Evolutionary conservation across 1,284 basidiomycete genomes (phyloP), one percentile per base, ranked within the genome.

Genomic region (Phellopilus nigrolimitatus): DNA sequence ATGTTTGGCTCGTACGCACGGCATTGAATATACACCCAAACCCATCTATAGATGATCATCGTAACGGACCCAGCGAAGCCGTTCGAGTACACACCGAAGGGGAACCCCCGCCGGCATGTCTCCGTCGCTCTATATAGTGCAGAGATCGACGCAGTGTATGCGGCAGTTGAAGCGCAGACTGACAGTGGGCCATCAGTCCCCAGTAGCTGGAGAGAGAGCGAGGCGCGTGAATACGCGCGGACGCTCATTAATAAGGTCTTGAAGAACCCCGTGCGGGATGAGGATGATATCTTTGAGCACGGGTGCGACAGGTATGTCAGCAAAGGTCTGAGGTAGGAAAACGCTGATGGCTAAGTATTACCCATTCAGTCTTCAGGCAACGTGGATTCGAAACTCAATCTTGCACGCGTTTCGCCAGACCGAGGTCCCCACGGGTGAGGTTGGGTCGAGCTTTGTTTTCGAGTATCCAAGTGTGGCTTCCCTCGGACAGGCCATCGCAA

Each of bases 21-120:
- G n/a, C n/a, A 25, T 25, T 9, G 33, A 47, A 40, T 10, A 33
- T 17, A 12, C 9, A 30, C 36, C 19, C 15, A 50, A 12, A 49
- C 5, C 31, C 8, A 30, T 24, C 19, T 36, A 17, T 47, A 60
- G 59, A 67, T 67, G 65, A 67, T 68, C 28, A 24, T 68, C 4
- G 56, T 63, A 7, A 38, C 63, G 5, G 58, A 57, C 15, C 61
- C 62, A 1, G 46, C 45, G 2, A 67, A 68, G 46, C 67, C 67
- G 0, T 65, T 70, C 37, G 51, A 60, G 30, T 64, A 62, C 33
- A 68, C 67, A 1, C 53, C 62, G 3, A 70, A 70, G 56, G 61
- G 60, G 4, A 65, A 64, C 2, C 58, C 62, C 4, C 55, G 61
- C 7, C 59, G 63, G 2, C 53, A 58, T 4, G 54, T 47, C 12